These are phyloP conservation scores for Leccinum barrowsii DNA, from an alignment of 768 basidiomycete genomes.

Conservation along the genomic window DNA sequence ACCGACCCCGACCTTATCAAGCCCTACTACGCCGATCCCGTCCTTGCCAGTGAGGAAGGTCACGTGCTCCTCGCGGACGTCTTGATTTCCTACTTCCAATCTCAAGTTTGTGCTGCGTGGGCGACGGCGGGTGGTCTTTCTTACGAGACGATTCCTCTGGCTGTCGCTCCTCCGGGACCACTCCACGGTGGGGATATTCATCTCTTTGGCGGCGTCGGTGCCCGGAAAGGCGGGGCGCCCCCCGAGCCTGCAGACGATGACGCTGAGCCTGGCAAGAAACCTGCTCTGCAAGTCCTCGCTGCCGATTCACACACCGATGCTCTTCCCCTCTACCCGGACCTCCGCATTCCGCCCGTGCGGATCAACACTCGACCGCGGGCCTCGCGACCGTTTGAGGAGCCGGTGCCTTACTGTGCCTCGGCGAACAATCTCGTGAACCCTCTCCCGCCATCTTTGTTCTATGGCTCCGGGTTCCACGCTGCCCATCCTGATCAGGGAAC, in stretches of 20 bases:
- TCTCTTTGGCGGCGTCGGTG: constrained; percentile 82
- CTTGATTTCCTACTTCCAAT: constrained; percentile 87
- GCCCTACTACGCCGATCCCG: constrained; percentile 76
- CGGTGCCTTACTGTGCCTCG: constrained; percentile 87
- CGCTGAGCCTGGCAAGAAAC: constrained; percentile 30
- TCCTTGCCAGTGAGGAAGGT: constrained; percentile 76
- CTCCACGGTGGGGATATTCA: constrained; percentile 42
- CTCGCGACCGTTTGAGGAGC: constrained; percentile 68
- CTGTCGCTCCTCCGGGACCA: constrained; percentile 34
- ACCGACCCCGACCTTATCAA: constrained; percentile 58
- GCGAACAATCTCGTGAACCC: constrained; percentile 99
- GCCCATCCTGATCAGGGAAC: constrained; percentile 59
- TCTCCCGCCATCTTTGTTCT: constrained; percentile 89
- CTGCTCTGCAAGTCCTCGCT: constrained; percentile 2
- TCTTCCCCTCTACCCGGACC: constrained; percentile 25
- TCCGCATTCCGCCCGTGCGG: constrained; percentile 63
- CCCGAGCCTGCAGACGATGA: constrained; percentile 41
- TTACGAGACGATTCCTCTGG: constrained; percentile 49
- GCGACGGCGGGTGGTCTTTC: constrained; percentile 62
- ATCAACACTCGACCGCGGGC: constrained; percentile 64
- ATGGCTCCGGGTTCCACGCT: constrained; percentile 87
- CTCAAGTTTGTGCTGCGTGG: constrained; percentile 88
- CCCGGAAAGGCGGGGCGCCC: constrained; percentile 66
- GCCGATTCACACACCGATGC: constrained; percentile 13
- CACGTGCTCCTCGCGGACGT: constrained; percentile 89